A percentile compares a stretch with the other conserved stretches of the same genome.
These are phyloP conservation scores for Potentilla sterilis DNA, from an alignment of 306 rosid genomes.

Conservation along the genomic window DNA sequence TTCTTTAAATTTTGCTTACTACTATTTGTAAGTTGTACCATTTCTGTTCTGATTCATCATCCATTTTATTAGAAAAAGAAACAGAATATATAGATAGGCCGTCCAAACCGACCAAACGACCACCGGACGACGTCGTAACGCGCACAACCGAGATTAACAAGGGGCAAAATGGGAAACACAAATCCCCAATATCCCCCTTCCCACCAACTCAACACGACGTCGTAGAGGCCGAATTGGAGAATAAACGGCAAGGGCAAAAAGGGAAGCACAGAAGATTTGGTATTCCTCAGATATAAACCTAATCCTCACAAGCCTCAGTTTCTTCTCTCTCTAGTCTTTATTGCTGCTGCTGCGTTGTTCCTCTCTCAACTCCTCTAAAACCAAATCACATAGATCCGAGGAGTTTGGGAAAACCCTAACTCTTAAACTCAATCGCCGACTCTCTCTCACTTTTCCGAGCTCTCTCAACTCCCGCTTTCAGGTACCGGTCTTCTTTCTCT, in stretches of 20 bases:
- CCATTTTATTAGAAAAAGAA: no score
- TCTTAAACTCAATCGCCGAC: constrained; percentile 3
- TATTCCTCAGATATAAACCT: constrained; percentile 10
- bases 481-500: constrained; percentile 15
- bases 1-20: no score
- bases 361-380: constrained; percentile 32
- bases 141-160: no score
- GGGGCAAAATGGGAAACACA: background rate
- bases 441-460: constrained; percentile 8
- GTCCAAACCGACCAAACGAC: no score
- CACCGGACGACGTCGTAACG: no score
- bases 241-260: background rate
- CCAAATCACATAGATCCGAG: constrained; percentile 35
- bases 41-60: no score
- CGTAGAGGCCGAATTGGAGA: background rate
- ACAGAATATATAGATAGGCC: no score
- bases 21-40: no score
- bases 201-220: background rate
- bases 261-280: background rate
- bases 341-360: constrained; percentile 1
- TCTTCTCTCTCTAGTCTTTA: background rate
- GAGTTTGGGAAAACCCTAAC: constrained; percentile 41
- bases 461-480: constrained; percentile 16
- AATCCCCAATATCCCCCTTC: background rate
- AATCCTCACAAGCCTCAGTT: background rate